phyloP scores from a whole-genome alignment of 129 eudicot species.

The Arctium lappa region DNA sequence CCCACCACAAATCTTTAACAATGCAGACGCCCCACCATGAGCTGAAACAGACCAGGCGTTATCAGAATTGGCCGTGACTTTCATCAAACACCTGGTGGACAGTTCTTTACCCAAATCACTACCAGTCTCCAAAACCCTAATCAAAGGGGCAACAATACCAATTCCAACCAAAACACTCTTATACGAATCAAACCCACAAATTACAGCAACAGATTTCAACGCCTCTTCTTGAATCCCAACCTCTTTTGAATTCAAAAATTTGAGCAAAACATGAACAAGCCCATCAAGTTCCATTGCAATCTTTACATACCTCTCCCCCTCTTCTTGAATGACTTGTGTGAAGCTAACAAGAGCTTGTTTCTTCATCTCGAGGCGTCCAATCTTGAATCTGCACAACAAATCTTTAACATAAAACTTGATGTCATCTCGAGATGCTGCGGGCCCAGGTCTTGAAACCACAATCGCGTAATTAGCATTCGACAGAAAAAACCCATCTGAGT shows the following conservation, averaged over 20 bases:
- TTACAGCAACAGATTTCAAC: conserved; percentile 41
- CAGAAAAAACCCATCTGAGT: conserved; percentile 34
- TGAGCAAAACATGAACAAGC: conserved; percentile 39
- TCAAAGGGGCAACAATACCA: conserved; percentile 62
- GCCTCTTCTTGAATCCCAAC: conserved; percentile 63
- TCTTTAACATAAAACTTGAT: conserved; percentile 69
- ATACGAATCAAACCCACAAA: conserved; percentile 48
- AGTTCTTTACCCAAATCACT: conserved; percentile 53
- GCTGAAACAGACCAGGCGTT: conserved; percentile 90
- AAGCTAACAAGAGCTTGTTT: conserved; percentile 59
- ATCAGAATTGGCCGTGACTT: conserved; percentile 66
- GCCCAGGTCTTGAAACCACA: conserved; percentile 65
- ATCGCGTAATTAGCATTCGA: conserved; percentile 45
- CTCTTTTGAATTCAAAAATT: conserved; percentile 57
- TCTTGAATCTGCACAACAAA: conserved; percentile 63
- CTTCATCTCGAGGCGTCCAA: conserved; percentile 69
- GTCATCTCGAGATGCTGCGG: conserved; percentile 60
- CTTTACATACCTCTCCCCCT: conserved; percentile 55
- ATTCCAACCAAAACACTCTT: conserved; percentile 41
- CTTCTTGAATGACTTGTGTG: conserved; percentile 53
- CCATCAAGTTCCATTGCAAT: conserved; percentile 54
- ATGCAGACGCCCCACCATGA: conserved; percentile 69
- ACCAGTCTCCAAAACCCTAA: conserved; percentile 68
- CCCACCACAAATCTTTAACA: conserved; percentile 60
- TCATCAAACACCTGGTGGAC: conserved; percentile 63